These are phyloP conservation scores for Coemansia biformis DNA, from an alignment of 192 early-diverging fungal genomes.

Conservation along the genomic window DNA sequence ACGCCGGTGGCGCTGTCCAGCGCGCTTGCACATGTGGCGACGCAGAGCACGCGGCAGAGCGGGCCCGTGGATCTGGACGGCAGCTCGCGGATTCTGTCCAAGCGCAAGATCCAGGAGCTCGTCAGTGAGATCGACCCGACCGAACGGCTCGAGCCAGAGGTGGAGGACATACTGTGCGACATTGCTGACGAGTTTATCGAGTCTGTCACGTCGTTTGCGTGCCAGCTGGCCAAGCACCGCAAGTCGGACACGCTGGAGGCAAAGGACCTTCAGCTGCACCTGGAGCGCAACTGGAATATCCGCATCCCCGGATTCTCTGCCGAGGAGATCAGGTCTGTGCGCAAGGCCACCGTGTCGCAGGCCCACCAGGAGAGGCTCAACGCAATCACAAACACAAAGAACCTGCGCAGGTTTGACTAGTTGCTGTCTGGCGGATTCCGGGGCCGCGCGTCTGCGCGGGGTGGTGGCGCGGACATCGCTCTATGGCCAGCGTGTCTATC, in stretches of 20 bases:
- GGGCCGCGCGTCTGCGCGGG: no score
- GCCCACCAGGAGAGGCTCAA: constrained; percentile 60
- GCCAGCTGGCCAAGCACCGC: constrained; percentile 78
- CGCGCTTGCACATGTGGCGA: constrained; percentile 44
- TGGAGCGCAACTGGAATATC: constrained; percentile 88
- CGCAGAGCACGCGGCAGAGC: constrained; percentile 39
- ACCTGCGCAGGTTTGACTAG: constrained; percentile 32
- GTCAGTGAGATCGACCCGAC: constrained; percentile 78
- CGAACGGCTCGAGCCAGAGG: constrained; percentile 73
- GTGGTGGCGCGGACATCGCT: no score
- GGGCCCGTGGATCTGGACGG: constrained; percentile 36
- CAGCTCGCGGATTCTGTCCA: constrained; percentile 56
- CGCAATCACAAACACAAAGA: constrained; percentile 53
- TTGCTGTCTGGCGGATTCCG: no score
- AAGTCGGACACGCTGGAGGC: constrained; percentile 71
- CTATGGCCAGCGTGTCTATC: no score
- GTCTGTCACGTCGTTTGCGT: constrained; percentile 74
- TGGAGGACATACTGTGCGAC: constrained; percentile 80
- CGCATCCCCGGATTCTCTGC: constrained; percentile 82
- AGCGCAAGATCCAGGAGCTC: constrained; percentile 79
- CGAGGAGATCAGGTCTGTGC: constrained; percentile 72
- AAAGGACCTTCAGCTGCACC: constrained; percentile 81
- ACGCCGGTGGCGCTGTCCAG: constrained; percentile 40
- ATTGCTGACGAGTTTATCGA: constrained; percentile 86
- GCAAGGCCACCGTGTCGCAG: constrained; percentile 60